Conservation (phyloP, 1,284 basidiomycete species). For the Puccinia brachypodii region DNA sequence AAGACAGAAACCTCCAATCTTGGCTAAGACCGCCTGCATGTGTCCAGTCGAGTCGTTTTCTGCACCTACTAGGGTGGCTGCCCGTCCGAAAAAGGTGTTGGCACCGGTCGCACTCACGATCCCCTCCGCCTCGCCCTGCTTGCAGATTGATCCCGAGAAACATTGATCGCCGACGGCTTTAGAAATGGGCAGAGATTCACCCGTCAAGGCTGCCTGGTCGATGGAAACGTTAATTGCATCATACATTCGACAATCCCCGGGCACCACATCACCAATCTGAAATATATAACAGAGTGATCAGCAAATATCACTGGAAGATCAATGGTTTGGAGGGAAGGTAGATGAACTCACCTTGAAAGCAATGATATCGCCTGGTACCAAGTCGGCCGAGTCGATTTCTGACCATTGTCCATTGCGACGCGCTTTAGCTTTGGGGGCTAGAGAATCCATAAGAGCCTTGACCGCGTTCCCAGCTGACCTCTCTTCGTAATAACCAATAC, state of each 20-base stretch:
- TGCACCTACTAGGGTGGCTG: slow-evolving; percentile 89
- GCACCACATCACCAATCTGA: slow-evolving; percentile 78
- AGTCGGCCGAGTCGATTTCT: slow-evolving; percentile 75
- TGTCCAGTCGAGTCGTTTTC: slow-evolving; percentile 96
- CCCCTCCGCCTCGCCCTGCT: slow-evolving; percentile 95
- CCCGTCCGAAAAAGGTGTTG: slow-evolving; percentile 65
- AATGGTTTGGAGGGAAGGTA: background rate
- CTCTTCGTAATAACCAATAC: slow-evolving; percentile 98
- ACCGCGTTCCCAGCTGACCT: slow-evolving; percentile 95
- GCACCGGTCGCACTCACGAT: slow-evolving; percentile 93
- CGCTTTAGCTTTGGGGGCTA: slow-evolving; percentile 92
- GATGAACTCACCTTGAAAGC: slow-evolving; percentile 89
- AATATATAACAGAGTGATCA: background rate
- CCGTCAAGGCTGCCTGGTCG: slow-evolving; percentile 93
- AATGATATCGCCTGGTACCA: slow-evolving; percentile 91
- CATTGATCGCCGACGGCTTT: slow-evolving; percentile 93
- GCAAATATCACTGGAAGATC: background rate
- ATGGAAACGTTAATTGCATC: slow-evolving; percentile 92
- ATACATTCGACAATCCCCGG: slow-evolving; percentile 89
- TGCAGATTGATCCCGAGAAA: slow-evolving; percentile 94
- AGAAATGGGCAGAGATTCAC: slow-evolving; percentile 85
- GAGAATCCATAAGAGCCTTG: slow-evolving; percentile 98
- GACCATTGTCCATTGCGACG: slow-evolving; percentile 78
- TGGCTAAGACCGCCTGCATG: slow-evolving; percentile 64
- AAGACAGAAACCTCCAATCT: slow-evolving; percentile 93